Base-by-base conservation (phyloP, 2,329 filamentous ascomycete species). In the Pseudodiploospora longispora region DNA sequence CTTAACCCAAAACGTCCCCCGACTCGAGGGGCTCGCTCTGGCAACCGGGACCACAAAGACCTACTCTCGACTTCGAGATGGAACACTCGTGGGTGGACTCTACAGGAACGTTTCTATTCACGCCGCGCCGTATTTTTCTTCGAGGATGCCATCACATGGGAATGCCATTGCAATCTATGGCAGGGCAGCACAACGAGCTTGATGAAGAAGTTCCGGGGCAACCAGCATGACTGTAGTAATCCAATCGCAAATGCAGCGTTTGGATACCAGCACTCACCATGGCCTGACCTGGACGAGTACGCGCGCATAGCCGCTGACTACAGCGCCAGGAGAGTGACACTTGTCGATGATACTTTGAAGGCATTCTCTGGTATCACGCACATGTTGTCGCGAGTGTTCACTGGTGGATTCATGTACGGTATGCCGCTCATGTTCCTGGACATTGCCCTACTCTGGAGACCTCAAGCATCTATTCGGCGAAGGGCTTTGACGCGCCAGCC, bases 361-460 rank as follows among this genome's bases (percentile, higher is more conserved):
- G 69, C 69, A 8, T 68, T 71, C 46, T 55, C 63, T 1, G 67
- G 68, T 48, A 63, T 71, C 45, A 71, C 66, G 0, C 60, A 64
- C 10, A 57, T 70, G 5, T 56, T 71, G 40, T 68, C 67, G 4
- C 59, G 60, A 27, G 59, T 64, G 2, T 71, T 68, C 40, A 55
- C 63, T 1, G 67, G 67, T 6, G 67, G 68, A 3, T 70, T 71
- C 51, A 54, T 67, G 29, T 71, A 65, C 44, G 69, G 68, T 9
- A 67, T 71, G 67, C 69, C 69, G 6, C 59, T 69, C 36, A 66
- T 69, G 62, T 71, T 71, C 41, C 54, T 71, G 27, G 69, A 71
- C 40, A 59, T 63, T 39, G 67, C 68, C 6, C 59, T 71, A 27
- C 59, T 71, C 28, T 71, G 69, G 69, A 61, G 67, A 10, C 68